These are phyloP conservation scores for Cercospora sojina DNA, from an alignment of 2,329 filamentous ascomycete genomes.

Conservation along the genomic window DNA sequence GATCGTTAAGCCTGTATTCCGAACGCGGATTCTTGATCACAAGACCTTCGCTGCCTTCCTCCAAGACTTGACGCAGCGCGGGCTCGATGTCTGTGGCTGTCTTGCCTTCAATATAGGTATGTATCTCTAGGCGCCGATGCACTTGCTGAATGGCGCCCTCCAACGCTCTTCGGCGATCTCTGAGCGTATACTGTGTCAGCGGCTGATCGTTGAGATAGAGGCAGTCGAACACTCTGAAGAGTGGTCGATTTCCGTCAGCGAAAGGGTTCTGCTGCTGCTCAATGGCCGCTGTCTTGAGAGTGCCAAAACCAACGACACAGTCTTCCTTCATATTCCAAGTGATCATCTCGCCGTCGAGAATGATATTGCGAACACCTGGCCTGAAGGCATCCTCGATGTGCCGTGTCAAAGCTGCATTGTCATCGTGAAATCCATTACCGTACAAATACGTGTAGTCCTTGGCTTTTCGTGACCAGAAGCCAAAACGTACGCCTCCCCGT, in stretches of 20 bases:
- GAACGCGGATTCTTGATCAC: constrained; percentile 93
- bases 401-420: constrained; percentile 73
- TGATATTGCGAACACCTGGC: constrained; percentile 75
- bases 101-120: constrained; percentile 66
- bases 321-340: constrained; percentile 90
- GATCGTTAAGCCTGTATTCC: constrained; percentile 79
- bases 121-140: constrained; percentile 77
- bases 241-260: constrained; percentile 64
- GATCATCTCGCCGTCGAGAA: constrained; percentile 97
- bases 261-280: constrained; percentile 73
- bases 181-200: constrained; percentile 77
- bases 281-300: constrained; percentile 85
- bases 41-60: constrained; percentile 82
- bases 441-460: constrained; percentile 97
- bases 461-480: constrained; percentile 92
- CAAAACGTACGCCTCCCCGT: constrained; percentile 70
- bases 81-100: constrained; percentile 73
- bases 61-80: constrained; percentile 76
- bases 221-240: constrained; percentile 88
- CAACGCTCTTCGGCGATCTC: constrained; percentile 75
- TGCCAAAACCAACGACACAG: constrained; percentile 85
- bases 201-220: constrained; percentile 79
- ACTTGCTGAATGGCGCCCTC: constrained; percentile 68
- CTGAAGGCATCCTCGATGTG: constrained; percentile 77
- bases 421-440: constrained; percentile 71